Base-by-base conservation (phyloP, 108 stramenopile species). In the Cylindrotheca closterium region DNA sequence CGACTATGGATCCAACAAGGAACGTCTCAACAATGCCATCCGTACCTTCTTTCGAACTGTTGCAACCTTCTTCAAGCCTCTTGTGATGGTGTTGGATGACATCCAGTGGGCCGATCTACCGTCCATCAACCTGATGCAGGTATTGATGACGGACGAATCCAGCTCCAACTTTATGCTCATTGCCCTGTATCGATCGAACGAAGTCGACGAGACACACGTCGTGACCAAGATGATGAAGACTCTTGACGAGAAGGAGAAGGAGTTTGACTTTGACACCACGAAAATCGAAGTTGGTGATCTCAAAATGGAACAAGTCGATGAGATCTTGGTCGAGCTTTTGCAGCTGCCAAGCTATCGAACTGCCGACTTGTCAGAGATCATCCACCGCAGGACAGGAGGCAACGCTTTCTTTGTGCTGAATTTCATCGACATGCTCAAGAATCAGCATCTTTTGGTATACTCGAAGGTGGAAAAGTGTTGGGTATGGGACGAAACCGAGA, bases 341-440 rank as follows among this genome's bases (percentile, higher is more conserved):
- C 27, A 55, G 4, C 23, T 29, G 4, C 28, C 27, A 17, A 17
- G 19, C 34, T 10, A 8, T 4, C 5, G 22, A 28, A 30, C 54
- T 15, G n/a, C 54, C 4, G 26, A 63, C 29, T 25, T 62, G 46
- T 46, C 60, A 17, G 23, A 45, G 3, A 34, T 59, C 22, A 42
- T 32, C 23, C 32, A 59, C 7, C 12, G 22, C 0, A 74, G 70
- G 57, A 79, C 78, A 15, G 46, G 50, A 4, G 71, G 78, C 21
- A 79, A 79, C 65, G 26, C 69, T 24, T 79, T 70, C 30, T 72
- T 68, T 25, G 15, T 73, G 21, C 31, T 70, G 22, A 32, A 46
- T 37, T 79, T 55, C 29, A 51, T 79, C 3, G 23, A 18, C 1
- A 47, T 49, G 29, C 60, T 79, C 0, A 1, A 47, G 15, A 28